phyloP scores from a whole-genome alignment of 2,329 filamentous ascomycete species.

The Aureobasidium sp. region DNA sequence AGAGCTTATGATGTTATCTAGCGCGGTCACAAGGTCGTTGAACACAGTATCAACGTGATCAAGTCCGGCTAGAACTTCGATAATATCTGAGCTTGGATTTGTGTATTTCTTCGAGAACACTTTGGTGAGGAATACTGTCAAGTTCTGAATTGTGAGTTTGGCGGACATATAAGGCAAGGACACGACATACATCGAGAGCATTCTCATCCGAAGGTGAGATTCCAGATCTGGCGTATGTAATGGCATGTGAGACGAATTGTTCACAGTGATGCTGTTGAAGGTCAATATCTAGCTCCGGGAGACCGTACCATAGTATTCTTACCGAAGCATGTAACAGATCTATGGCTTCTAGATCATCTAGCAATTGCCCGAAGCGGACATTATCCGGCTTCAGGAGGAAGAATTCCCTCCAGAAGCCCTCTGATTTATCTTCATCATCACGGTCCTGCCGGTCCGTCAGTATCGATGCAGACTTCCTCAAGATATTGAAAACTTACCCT shows the following conservation, averaged over 20 bases:
- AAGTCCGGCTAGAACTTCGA: conserved; percentile 78
- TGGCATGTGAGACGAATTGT: conserved; percentile 67
- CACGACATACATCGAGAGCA: conserved; percentile 68
- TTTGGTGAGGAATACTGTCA: conserved; percentile 77
- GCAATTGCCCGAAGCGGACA: conserved; percentile 54
- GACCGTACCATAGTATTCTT: conserved; percentile 13
- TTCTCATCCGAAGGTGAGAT: conserved; percentile 59
- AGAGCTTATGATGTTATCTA: conserved; percentile 76
- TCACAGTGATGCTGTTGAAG: conserved; percentile 52
- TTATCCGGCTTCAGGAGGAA: conserved; percentile 82
- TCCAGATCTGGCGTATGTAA: conserved; percentile 57
- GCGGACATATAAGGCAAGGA: not conserved
- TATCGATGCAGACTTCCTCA: not conserved
- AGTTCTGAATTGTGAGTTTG: conserved; percentile 56
- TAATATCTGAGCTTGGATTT: conserved; percentile 91
- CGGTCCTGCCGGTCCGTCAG: conserved; percentile 38
- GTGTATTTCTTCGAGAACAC: conserved; percentile 85
- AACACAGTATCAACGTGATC: conserved; percentile 82
- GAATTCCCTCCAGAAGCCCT: conserved; percentile 95
- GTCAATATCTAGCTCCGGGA: not conserved
- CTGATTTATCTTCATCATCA: conserved; percentile 60
- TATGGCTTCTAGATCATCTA: conserved; percentile 63
- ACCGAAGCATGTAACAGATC: conserved; percentile 69
- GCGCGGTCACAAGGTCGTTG: conserved; percentile 73
- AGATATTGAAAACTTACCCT: conserved; percentile 31